Percentiles rank a stretch among this genome's conserved stretches.
Conservation (phyloP, 1,139 yeast genomes). For the Diutina ranongensis region DNA sequence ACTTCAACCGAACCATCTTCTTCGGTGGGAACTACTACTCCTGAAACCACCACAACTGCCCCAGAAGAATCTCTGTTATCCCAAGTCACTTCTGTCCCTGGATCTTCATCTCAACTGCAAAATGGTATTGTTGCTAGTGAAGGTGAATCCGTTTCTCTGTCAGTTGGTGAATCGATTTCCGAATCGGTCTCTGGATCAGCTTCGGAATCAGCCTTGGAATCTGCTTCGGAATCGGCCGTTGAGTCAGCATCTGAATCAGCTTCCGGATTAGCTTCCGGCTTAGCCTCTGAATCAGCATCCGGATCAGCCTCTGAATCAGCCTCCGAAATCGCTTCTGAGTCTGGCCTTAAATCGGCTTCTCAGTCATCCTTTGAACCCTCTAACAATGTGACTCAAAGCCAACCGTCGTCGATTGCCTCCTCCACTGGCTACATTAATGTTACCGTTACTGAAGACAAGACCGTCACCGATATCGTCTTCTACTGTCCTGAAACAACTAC, state of each 20-base stretch:
- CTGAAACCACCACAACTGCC: background rate
- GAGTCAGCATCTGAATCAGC: background rate
- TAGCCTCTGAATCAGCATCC: background rate
- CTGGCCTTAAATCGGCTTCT: background rate
- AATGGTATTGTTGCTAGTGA: background rate
- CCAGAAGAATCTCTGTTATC: no score
- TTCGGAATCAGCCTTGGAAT: background rate
- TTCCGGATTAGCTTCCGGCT: background rate
- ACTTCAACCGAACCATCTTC: background rate
- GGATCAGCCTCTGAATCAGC: background rate
- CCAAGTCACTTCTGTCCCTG: background rate
- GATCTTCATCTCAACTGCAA: background rate
- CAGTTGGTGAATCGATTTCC: background rate
- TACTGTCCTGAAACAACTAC: conserved; percentile 6
- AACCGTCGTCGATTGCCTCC: background rate
- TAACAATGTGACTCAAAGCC: no score
- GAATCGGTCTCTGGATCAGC: background rate
- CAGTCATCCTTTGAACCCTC: background rate
- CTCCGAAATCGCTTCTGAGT: background rate
- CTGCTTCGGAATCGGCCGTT: background rate
- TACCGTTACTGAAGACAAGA: conserved; percentile 2
- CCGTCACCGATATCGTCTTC: conserved; percentile 6
- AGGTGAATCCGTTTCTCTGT: background rate
- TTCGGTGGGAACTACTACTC: background rate
- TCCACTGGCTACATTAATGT: background rate